phyloP scores from a whole-genome alignment of 164 flowering plant species.

The Tetracentron sinense region DNA sequence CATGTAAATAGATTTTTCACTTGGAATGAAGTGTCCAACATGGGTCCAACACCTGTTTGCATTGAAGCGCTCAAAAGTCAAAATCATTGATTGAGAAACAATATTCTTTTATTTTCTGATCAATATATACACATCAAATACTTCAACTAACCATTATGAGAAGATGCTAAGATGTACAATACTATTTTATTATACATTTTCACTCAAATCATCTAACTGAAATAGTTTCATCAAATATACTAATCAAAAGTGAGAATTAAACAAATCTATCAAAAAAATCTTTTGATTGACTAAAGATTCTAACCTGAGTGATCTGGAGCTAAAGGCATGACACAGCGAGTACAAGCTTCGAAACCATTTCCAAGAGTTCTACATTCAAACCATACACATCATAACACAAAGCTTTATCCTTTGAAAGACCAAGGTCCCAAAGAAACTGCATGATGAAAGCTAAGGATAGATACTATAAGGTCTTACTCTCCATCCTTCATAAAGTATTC shows the following conservation, averaged over 20 bases:
- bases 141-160: neutral
- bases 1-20: too few relatives aligned
- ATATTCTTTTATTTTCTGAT: neutral
- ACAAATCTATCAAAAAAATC: neutral
- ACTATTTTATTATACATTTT: too few relatives aligned
- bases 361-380: conserved; percentile 84
- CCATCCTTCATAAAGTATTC: neutral
- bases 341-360: conserved; percentile 93
- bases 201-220: conserved; percentile 7
- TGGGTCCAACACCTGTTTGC: too few relatives aligned
- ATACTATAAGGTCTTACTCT: neutral
- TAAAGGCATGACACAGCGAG: conserved; percentile 83
- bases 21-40: neutral
- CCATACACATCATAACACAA: conserved; percentile 94
- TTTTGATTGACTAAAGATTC: neutral
- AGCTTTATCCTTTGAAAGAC: conserved; percentile 65
- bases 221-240: neutral
- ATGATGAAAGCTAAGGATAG: neutral
- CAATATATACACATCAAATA: neutral
- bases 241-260: neutral
- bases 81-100: neutral
- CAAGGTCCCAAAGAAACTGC: conserved; percentile 95
- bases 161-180: neutral
- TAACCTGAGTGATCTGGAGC: conserved; percentile 71
- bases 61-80: neutral